Percentiles rank a stretch among this genome's conserved stretches.
These are phyloP conservation scores for Lipomyces sp. DNA, from an alignment of 805 yeast genomes.

Conservation along the genomic window DNA sequence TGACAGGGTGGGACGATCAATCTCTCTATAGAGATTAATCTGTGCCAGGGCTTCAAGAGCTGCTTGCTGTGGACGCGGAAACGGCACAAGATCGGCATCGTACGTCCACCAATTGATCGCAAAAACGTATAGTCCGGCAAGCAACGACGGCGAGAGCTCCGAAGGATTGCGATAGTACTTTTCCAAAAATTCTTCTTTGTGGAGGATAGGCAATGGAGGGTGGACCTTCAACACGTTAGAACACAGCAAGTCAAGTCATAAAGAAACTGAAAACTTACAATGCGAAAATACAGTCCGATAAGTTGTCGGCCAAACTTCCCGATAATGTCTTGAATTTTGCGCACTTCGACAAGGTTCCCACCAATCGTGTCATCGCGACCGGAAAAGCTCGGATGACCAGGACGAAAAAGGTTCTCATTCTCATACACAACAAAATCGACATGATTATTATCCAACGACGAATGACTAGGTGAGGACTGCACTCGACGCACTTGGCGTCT, in stretches of 20 bases:
- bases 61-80: slow-evolving; percentile 26
- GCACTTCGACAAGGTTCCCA: slow-evolving; percentile 29
- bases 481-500: slow-evolving; percentile 25
- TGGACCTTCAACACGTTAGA: slow-evolving; percentile 18
- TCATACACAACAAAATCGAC: slow-evolving; percentile 32
- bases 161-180: slow-evolving; percentile 31
- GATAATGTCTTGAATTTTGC: slow-evolving; percentile 31
- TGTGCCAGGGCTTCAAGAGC: slow-evolving; percentile 29
- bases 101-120: slow-evolving; percentile 35
- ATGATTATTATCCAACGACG: slow-evolving; percentile 6
- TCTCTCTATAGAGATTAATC: slow-evolving; percentile 29
- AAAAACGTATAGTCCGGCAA: slow-evolving; percentile 32
- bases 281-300: slow-evolving; percentile 30
- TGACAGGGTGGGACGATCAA: slow-evolving; percentile 37
- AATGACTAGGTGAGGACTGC: slow-evolving; percentile 4
- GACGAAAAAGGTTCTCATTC: slow-evolving; percentile 25
- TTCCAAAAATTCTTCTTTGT: slow-evolving; percentile 32
- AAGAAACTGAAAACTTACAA: slow-evolving; percentile 17
- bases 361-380: slow-evolving; percentile 32
- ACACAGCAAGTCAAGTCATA: background rate
- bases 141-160: slow-evolving; percentile 32
- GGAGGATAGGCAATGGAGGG: slow-evolving; percentile 33
- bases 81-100: slow-evolving; percentile 29
- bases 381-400: slow-evolving; percentile 22
- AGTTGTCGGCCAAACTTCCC: slow-evolving; percentile 30